phyloP scores from a whole-genome alignment of 768 basidiomycete genomes.

The Kwoniella sp. region DNA sequence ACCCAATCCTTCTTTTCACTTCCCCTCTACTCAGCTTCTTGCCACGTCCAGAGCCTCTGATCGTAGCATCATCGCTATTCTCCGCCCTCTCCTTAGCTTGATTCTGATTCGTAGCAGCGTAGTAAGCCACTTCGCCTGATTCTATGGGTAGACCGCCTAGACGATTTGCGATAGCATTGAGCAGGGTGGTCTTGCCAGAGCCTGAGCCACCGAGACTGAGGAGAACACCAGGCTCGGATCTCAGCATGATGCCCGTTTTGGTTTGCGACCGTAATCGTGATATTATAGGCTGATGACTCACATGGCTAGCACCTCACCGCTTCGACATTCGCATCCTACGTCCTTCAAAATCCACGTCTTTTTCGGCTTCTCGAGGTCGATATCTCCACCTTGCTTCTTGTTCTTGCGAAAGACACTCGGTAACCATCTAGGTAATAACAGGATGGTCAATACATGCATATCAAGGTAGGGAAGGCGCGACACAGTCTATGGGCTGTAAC shows the following conservation, averaged over 20 bases:
- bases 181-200: conserved; percentile 56
- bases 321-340: conserved; percentile 49
- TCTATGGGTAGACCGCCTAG: conserved; percentile 50
- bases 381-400: conserved; percentile 16
- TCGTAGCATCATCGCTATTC: conserved; percentile 26
- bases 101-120: conserved; percentile 36
- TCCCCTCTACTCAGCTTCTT: conserved; percentile 32
- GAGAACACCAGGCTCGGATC: too few relatives aligned
- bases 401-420: conserved; percentile 11
- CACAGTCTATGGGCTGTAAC: not conserved
- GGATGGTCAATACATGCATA: not conserved
- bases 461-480: not conserved
- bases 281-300: too few relatives aligned
- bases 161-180: conserved; percentile 55
- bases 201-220: conserved; percentile 51
- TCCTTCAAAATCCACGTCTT: conserved; percentile 51
- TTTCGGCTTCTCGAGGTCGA: conserved; percentile 17
- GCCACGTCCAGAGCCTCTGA: conserved; percentile 48
- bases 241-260: too few relatives aligned
- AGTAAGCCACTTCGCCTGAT: conserved; percentile 42
- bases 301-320: conserved; percentile 58
- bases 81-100: not conserved
- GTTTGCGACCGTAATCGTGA: too few relatives aligned
- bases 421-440: conserved; percentile 24
- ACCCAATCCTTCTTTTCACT: conserved; percentile 55